Evolutionary conservation across 768 basidiomycete species (phyloP), one percentile per base, ranked within the genome.

Genomic region (Jaapia argillacea): DNA sequence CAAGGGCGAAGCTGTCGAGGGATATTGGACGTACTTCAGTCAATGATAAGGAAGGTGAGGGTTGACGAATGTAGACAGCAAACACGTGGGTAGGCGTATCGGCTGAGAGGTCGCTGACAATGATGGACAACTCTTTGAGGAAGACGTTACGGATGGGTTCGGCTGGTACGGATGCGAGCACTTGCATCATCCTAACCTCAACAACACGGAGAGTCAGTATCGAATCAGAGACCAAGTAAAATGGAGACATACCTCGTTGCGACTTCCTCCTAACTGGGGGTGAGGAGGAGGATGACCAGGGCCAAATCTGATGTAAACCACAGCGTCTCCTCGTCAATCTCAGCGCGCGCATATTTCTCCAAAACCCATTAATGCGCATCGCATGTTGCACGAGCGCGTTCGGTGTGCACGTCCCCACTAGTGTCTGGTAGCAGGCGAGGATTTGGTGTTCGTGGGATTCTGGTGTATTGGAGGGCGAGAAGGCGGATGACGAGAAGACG

Each of bases 1-100:
- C n/a, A 7, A 76, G 71, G 4, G 87, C 79, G 50, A 73, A 79
- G 42, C 88, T 66, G 6, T 69, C 52, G 20, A 56, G 46, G 10
- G 10, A 6, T 21, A 13, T 7, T 12, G 10, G 10, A 21, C 20
- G 12, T 7, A 16, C 10, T 16, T 33, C 16, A n/a, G n/a, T n/a
- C n/a, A n/a, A n/a, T n/a, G n/a, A n/a, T n/a, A n/a, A n/a, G 10
- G 28, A 16, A 10, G 28, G 28, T 10, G 10, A 10, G 28, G 28
- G 28, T 16, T 33, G 28, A 10, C 28, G 28, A 16, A 10, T 16
- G 37, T 10, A 38, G 10, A 38, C 37, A 21, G 10, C 77, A 31
- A 80, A 68, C 40, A 73, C 54, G 53, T 79, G 77, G 5, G 77
- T 75, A 4, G 77, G 77, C 48, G 66, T 68, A 7, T 45, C 6